Evolutionary conservation across 2,329 filamentous ascomycete species (phyloP).

Genomic region (Fragosphaeria purpurea): DNA sequence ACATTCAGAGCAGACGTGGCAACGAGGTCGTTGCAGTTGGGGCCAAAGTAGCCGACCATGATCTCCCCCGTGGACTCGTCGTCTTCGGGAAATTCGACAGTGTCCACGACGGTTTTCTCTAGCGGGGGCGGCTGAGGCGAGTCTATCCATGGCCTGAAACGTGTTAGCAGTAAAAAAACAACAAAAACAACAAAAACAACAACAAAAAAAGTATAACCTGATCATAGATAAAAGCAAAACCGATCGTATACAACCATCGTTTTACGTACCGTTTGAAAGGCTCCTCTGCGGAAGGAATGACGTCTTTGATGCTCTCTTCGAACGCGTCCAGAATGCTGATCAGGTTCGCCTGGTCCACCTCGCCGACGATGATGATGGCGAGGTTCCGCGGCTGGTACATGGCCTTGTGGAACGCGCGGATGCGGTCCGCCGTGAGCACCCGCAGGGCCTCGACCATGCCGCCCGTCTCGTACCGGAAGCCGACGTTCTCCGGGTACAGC

Average conservation of each 20-base stretch:
- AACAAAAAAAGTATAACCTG: too few species aligned
- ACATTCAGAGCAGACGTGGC: constrained; percentile 66
- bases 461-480: constrained; percentile 96
- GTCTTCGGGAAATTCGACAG: constrained; percentile 87
- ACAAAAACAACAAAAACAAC: too few species aligned
- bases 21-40: constrained; percentile 62
- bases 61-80: constrained; percentile 91
- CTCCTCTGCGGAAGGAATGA: constrained; percentile 64
- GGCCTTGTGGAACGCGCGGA: constrained; percentile 85
- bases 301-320: constrained; percentile 73
- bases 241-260: too few species aligned
- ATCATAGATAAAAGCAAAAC: too few species aligned
- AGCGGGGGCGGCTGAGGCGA: constrained; percentile 68
- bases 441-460: constrained; percentile 90
- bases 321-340: constrained; percentile 77
- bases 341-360: constrained; percentile 74
- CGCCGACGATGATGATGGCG: constrained; percentile 83
- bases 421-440: constrained; percentile 75
- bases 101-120: constrained; percentile 61
- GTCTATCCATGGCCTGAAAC: constrained; percentile 68
- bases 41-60: constrained; percentile 76
- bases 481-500: constrained; percentile 79
- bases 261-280: constrained; percentile 57
- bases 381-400: constrained; percentile 99
- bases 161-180: neutral